Percentiles rank a stretch among this genome's conserved stretches.
Conservation (phyloP, 805 yeast genomes). For the Sporopachydermia lactativora region DNA sequence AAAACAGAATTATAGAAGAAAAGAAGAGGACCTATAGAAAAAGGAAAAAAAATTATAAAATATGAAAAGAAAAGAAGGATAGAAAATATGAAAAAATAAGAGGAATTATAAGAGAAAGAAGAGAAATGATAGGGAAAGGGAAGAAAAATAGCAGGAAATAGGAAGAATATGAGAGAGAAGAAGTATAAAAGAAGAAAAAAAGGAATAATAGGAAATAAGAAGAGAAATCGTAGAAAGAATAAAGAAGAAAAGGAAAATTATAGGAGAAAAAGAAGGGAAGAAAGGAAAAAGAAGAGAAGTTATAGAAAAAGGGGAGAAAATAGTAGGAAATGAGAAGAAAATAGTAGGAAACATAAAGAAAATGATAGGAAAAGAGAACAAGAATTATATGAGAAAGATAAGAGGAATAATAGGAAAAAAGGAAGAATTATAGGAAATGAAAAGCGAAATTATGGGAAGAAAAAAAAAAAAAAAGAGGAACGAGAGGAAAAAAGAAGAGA, state of each 20-base stretch:
- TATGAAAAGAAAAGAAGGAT: conserved; percentile 24
- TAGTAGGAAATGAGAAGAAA: too few relatives aligned
- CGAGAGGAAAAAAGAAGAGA: conserved; percentile 18
- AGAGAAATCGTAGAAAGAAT: conserved; percentile 4
- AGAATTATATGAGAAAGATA: too few relatives aligned
- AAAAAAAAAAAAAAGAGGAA: conserved; percentile 14
- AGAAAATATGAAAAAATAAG: too few relatives aligned
- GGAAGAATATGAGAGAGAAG: conserved; percentile 13
- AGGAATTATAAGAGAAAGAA: too few relatives aligned
- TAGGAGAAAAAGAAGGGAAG: conserved; percentile 17
- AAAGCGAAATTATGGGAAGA: background rate
- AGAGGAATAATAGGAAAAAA: too few relatives aligned
- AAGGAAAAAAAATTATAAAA: conserved; percentile 15
- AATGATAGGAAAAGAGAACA: too few relatives aligned
- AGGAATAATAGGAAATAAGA: conserved; percentile 14
- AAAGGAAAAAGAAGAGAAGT: conserved; percentile 10
- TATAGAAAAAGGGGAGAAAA: too few relatives aligned
- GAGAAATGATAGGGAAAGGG: too few relatives aligned
- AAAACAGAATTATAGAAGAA: conserved; percentile 14
- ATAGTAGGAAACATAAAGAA: too few relatives aligned
- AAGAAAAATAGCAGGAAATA: conserved; percentile 23
- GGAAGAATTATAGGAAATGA: conserved; percentile 2
- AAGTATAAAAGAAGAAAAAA: conserved; percentile 21
- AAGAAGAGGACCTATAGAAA: conserved; percentile 15
- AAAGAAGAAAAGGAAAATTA: conserved; percentile 13